Evolutionary conservation across 352 stramenopile species (phyloP), one percentile per base, ranked within the genome.

Genomic region (Pythium plurisporium): DNA sequence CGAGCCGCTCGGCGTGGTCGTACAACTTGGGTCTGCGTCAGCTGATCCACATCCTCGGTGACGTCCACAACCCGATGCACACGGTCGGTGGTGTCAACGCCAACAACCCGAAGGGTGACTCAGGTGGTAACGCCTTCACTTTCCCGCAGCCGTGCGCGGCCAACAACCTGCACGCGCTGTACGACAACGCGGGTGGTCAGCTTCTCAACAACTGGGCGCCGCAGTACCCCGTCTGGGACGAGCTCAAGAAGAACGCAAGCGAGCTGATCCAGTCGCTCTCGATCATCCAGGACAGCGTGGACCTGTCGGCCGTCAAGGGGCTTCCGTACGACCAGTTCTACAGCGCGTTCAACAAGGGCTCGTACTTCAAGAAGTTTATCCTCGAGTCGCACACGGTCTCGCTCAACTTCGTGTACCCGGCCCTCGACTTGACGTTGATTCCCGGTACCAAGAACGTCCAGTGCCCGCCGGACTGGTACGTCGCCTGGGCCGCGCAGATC

Each of bases 31-130:
- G 72, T n/a, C 46, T 89, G 14, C 79, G 79, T 27, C 74, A 87
- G 62, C 76, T 89, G 55, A 82, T 89, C 61, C 79, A 89, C 67
- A 72, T 87, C 57, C 70, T 87, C 33, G 77, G 71, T 6, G 79
- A 89, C 46, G 46, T 85, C 19, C 75, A 87, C 53, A 77, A 89
- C 46, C 79, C 79, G 0, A 64, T 87, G 30, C 79, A 89, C 65
- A 70, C 72, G 2, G 70, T 86, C 2, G 68, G 63, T 0, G 77
- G 71, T 14, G 67, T 87, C 38, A 81, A 64, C 26, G 61, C 48
- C 3, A 64, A 70, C 22, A 72, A 84, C 37, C 80, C 72, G 4
- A 50, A 62, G 17, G 80, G 80, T 17, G 80, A 90, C 47, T 65
- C 62, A 1, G 80, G 80, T 7, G 77, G 80, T 27, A 90, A 90